Base-by-base conservation (phyloP, 2,329 filamentous ascomycete species). In the Penicillium vulpinum region DNA sequence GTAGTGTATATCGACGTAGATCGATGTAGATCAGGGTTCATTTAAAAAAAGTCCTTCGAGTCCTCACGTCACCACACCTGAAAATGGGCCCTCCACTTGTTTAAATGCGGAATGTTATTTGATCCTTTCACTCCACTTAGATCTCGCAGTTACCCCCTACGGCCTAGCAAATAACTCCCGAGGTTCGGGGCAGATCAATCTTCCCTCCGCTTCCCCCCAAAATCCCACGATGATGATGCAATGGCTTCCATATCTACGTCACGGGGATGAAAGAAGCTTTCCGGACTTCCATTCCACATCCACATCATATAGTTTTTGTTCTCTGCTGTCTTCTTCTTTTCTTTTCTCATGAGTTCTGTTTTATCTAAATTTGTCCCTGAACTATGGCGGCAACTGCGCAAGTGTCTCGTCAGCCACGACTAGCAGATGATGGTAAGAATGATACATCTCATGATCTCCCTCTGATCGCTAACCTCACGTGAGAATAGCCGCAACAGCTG, bases 401-500 rank as follows among this genome's bases (percentile, higher is more conserved):
- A 62, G 64, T 70, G 57, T 63, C 63, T 35, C 59, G 63, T 43
- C 62, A 68, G 51, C 56, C 65, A 51, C 66, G 70, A 57, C 46
- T 72, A 61, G 66, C 71, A 38, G 71, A 73, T 60, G 70, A 73
- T 62, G 72, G 71, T 73, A 59, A 69, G 68, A 21, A 44, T n/a
- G n/a, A 51, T 16, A 35, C 33, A 49, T 46, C 13, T 9, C 40
- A 24, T 41, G 6, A 31, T 56, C 8, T 33, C 18, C n/a, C 35
- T 43, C 36, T 43, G 49, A 53, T 57, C 46, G 39, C 51, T 59
- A 47, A 60, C 40, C 43, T 52, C 49, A 52, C 31, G 61, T 51
- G 41, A 44, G 53, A 57, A 56, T 57, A 79, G 85, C 85, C 62
- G 85, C 85, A n/a, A 81, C 80, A 11, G 84, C 85, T 58, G 85